Evolutionary conservation across 2,329 filamentous ascomycete species (phyloP), one percentile per base, ranked within the genome.

Genomic region (Sclerotinia glacialis): DNA sequence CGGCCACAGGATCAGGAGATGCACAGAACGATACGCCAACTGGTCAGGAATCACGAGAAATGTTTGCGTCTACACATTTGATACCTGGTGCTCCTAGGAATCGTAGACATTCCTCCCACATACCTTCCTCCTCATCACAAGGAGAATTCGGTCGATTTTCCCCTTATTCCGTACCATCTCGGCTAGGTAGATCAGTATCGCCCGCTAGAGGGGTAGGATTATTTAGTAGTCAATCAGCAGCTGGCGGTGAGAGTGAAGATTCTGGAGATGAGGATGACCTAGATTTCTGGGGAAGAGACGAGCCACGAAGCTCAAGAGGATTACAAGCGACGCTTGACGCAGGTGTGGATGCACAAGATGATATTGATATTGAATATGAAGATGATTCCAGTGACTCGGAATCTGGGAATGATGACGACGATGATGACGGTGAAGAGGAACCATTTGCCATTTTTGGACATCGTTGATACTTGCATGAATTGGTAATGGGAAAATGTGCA

Each of bases 391-490:
- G 54, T 44, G 58, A 63, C 46, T 65, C 64, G 18, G 58, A 66
- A 34, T 75, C 74, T 31, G 58, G 59, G 9, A 70, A 70, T 67
- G 74, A 75, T 67, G 74, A 71, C 49, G 76, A 77, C 14, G 79
- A 79, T 31, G 78, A 78, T 40, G 79, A 77, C 37, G 80, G 81
- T 21, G 79, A 82, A 64, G 77, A 78, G 66, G 81, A 84, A 72
- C 72, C 76, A 42, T 83, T 83, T 71, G 80, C 81, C 67, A 78
- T 85, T 66, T 81, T 83, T 71, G 83, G 83, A 14, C 83, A 85
- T 76, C 78, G 80, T 69, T 84, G 68, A 75, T 64, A 44, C 23
- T 42, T 16, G 49, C 47, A 63, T 52, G 64, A 37, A 49, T 44
- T 26, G 52, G 49, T 28, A 37, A 44, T 44, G 21, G 23, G 56